A percentile compares a stretch with the other conserved stretches of the same genome.
Conservation (phyloP, 345 rosid species). For the Rhizophora mangle region DNA sequence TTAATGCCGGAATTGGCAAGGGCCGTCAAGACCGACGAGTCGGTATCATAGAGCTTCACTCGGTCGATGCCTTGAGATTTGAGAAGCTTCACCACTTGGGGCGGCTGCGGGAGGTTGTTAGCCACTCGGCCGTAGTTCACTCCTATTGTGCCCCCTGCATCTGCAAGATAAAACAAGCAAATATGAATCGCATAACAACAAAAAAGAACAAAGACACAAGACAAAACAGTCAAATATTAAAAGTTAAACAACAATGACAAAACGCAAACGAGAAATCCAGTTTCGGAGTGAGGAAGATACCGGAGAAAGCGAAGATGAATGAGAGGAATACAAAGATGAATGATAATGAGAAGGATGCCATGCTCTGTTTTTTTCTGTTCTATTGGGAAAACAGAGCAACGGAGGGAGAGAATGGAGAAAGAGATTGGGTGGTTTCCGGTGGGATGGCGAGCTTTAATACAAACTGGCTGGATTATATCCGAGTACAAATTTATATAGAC, state of each 20-base stretch:
- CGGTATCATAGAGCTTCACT: slow-evolving; percentile 41
- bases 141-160: slow-evolving; percentile 53
- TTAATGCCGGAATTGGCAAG: slow-evolving; percentile 57
- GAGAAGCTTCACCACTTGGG: slow-evolving; percentile 40
- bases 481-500: too few relatives aligned
- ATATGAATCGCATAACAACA: neutral
- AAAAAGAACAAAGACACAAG: neutral
- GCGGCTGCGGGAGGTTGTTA: slow-evolving; percentile 62
- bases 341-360: slow-evolving; percentile 19
- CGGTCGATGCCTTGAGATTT: slow-evolving; percentile 27
- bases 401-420: slow-evolving; percentile 1
- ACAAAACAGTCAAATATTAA: too few relatives aligned
- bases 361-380: slow-evolving; percentile 13
- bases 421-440: neutral
- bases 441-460: slow-evolving; percentile 11
- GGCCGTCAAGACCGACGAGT: slow-evolving; percentile 58
- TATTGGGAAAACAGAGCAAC: neutral
- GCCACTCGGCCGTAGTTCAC: slow-evolving; percentile 86
- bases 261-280: neutral
- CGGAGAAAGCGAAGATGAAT: slow-evolving; percentile 28
- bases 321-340: slow-evolving; percentile 34
- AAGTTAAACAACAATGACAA: too few relatives aligned
- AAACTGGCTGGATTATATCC: neutral
- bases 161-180: slow-evolving; percentile 21
- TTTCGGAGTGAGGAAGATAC: slow-evolving; percentile 14